A percentile compares a stretch with the other conserved stretches of the same genome.
These are phyloP conservation scores for Psilocybe cubensis DNA, from an alignment of 768 basidiomycete genomes.

Conservation along the genomic window DNA sequence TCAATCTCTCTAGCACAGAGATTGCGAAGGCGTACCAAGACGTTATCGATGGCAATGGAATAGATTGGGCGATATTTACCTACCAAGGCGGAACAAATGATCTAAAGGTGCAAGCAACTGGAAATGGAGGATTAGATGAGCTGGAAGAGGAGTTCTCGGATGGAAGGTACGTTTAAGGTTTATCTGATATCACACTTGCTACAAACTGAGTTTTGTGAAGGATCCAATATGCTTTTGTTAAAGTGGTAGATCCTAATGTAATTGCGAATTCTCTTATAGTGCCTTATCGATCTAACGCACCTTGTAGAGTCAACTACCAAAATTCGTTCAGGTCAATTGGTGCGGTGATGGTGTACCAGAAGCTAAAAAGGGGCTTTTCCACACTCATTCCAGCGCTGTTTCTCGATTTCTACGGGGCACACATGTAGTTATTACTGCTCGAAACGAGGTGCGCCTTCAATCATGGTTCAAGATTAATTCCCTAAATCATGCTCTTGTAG, in stretches of 20 bases:
- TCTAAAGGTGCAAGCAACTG: constrained; percentile 84
- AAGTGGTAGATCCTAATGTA: constrained; percentile 87
- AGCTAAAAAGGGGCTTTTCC: constrained; percentile 89
- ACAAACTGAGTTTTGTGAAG: constrained; percentile 43
- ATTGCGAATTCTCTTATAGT: constrained; percentile 22
- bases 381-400: constrained; percentile 83
- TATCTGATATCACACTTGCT: constrained; percentile 12
- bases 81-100: constrained; percentile 85
- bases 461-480: neutral
- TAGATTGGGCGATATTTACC: constrained; percentile 81
- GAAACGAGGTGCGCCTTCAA: constrained; percentile 69
- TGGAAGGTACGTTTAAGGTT: constrained; percentile 62
- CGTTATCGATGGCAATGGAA: constrained; percentile 65
- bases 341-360: constrained; percentile 97
- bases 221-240: constrained; percentile 91
- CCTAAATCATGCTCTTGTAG: constrained; percentile 35
- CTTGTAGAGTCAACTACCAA: constrained; percentile 74
- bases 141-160: constrained; percentile 95
- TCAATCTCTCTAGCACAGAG: constrained; percentile 77
- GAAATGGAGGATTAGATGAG: constrained; percentile 88
- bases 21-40: constrained; percentile 76
- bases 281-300: constrained; percentile 1
- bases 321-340: constrained; percentile 97
- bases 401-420: constrained; percentile 79
- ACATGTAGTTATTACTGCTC: constrained; percentile 85